A percentile compares a stretch with the other conserved stretches of the same genome.
These are phyloP conservation scores for Pseudogymnoascus sp. DNA, from an alignment of 2,329 filamentous ascomycete species.

Conservation along the genomic window DNA sequence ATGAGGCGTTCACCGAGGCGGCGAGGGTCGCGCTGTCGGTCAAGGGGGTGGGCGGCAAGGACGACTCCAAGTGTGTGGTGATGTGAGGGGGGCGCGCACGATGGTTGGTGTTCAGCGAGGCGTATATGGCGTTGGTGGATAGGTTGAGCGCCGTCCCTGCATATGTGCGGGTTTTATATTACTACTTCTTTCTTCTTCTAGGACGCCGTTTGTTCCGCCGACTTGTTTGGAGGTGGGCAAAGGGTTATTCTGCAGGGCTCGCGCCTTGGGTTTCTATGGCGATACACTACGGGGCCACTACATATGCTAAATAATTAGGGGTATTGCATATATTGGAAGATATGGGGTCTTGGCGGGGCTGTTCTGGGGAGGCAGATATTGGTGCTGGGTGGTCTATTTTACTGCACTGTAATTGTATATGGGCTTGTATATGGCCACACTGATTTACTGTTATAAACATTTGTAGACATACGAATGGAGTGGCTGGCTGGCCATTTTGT, in stretches of 20 bases:
- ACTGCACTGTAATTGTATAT: background rate
- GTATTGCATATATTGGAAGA: conserved; percentile 2
- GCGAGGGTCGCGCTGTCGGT: conserved; percentile 81
- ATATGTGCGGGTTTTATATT: background rate
- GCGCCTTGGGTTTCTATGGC: background rate
- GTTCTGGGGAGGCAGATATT: background rate
- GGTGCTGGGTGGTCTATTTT: background rate
- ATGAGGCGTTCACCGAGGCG: conserved; percentile 97
- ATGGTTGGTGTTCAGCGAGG: background rate
- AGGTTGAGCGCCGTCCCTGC: conserved; percentile 1
- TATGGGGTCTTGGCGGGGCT: background rate
- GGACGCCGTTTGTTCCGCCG: background rate
- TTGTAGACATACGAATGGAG: background rate
- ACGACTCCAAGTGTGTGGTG: conserved; percentile 50
- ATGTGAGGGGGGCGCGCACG: conserved; percentile 37
- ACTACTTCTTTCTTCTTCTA: background rate
- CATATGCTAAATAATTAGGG: background rate
- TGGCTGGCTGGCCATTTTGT: background rate
- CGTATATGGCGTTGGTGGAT: conserved; percentile 5
- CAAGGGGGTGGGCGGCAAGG: conserved; percentile 48
- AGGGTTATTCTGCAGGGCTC: background rate
- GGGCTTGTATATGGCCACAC: background rate
- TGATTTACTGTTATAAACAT: background rate
- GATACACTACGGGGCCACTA: background rate
- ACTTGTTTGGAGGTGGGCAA: background rate